Percentiles rank a stretch among this genome's conserved stretches.
Evolutionary conservation across 169 alveolate species (phyloP).

Genomic region (Cyclospora cayetanensis): DNA sequence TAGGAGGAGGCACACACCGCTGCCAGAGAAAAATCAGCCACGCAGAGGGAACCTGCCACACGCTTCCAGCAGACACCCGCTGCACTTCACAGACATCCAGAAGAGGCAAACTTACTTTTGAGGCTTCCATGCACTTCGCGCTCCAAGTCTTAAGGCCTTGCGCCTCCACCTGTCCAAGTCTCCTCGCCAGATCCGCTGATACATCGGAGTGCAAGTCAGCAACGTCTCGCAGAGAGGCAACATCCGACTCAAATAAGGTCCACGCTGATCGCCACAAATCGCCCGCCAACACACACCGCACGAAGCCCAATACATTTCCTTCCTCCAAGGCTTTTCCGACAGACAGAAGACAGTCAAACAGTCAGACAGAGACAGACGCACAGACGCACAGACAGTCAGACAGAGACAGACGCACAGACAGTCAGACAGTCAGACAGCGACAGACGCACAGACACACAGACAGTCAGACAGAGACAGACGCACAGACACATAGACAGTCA

Average conservation of each 20-base stretch:
- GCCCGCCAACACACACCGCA: not conserved
- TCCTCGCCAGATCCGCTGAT: not conserved
- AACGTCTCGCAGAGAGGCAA: not conserved
- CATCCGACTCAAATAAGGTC: not conserved
- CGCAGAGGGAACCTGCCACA: too few relatives aligned
- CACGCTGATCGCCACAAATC: too few relatives aligned
- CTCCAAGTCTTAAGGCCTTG: not conserved
- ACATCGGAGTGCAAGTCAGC: not conserved
- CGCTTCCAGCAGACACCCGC: too few relatives aligned
- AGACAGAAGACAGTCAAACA: not conserved
- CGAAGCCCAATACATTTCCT: too few relatives aligned
- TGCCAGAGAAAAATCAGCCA: too few relatives aligned
- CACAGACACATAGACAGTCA: too few relatives aligned
- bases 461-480: too few relatives aligned
- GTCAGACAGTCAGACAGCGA: not conserved
- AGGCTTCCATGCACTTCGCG: not conserved
- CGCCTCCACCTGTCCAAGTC: not conserved
- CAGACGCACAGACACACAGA: too few relatives aligned
- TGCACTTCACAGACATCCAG: too few relatives aligned
- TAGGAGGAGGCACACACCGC: too few relatives aligned
- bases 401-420: not conserved
- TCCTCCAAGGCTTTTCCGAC: too few relatives aligned
- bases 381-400: not conserved
- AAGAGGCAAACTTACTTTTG: not conserved
- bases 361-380: not conserved